Conservation (phyloP, 1,284 basidiomycete genomes). For the Apiotrichum sp. region DNA sequence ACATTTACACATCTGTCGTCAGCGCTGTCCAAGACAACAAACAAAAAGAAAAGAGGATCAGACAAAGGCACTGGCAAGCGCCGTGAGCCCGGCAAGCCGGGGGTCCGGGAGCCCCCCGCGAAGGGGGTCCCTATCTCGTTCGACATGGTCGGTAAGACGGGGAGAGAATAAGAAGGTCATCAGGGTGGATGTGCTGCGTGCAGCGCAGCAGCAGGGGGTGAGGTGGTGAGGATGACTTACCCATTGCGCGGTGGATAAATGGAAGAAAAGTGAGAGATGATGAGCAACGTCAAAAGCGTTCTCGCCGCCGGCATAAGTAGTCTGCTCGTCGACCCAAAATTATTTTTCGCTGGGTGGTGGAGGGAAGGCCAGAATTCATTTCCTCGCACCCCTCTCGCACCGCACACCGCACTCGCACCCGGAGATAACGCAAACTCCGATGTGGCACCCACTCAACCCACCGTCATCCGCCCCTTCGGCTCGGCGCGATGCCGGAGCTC, state of each 20-base stretch:
- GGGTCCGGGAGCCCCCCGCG: constrained; percentile 45
- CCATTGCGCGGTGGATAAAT: background rate
- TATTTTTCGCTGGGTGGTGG: no score
- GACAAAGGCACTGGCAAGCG: constrained; percentile 50
- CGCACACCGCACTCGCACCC: no score
- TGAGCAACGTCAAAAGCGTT: no score
- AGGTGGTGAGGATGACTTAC: constrained; percentile 11
- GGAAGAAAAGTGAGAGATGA: background rate
- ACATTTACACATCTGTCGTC: background rate
- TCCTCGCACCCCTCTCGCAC: background rate
- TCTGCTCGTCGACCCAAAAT: no score
- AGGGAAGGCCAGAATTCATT: no score
- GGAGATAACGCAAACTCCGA: no score
- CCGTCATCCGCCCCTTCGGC: no score
- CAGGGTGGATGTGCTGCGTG: constrained; percentile 11
- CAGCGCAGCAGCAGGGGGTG: background rate
- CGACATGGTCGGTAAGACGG: constrained; percentile 51
- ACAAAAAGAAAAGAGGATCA: constrained; percentile 27
- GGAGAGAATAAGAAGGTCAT: constrained; percentile 50
- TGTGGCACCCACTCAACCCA: no score
- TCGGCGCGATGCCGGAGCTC: no score
- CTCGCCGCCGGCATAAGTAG: background rate
- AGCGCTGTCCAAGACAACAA: background rate
- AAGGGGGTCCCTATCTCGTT: constrained; percentile 48
- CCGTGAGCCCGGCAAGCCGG: constrained; percentile 38